Evolutionary conservation across 2,329 filamentous ascomycete genomes (phyloP), one percentile per base, ranked within the genome.

Genomic region (Samsoniella hepiali): DNA sequence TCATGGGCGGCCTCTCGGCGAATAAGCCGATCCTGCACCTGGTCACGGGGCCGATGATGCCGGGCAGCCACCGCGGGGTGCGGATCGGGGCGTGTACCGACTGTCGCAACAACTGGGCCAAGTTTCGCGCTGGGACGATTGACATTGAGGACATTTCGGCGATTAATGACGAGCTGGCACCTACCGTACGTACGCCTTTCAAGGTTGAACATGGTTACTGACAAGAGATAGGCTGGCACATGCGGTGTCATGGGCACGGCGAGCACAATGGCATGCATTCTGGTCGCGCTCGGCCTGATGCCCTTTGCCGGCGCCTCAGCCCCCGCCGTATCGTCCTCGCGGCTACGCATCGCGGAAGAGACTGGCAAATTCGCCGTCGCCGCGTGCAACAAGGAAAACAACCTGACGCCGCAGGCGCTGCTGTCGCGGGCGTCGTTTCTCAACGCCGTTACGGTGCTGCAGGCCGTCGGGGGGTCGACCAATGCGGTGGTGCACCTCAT

Each of bases 181-280:
- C 89, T 0, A 91, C 88, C 0, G 86, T 87, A 70, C 2, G 36
- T 56, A 9, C 13, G n/a, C 1, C 7, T 10, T 1, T n/a, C 3
- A 22, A 22, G 22, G 3, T 9, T 32, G 22, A 38, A 17, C 29
- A 13, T 50, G 5, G 6, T 29, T 1, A 13, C 44, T 53, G 9
- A 40, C 31, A 50, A 22, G 3, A 3, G 3, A 47, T 58, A 82
- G 79, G 85, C 87, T 1, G 92, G 92, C 36, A 93, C 91, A 1
- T 96, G 92, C 67, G 91, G 91, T 54, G 92, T 93, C 22, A 96
- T 96, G 92, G 95, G 91, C 67, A 96, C 92, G 0, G 92, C 92
- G 7, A 94, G 92, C 71, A 96, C 91, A 2, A 94, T 96, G 91
- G 90, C 91, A 1, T 93, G 90, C 6, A 85, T 91, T 17, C 89